A percentile compares a stretch with the other conserved stretches of the same genome.
Evolutionary conservation across 805 yeast species (phyloP).

Genomic region (Schizosaccharomyces osmophilus): DNA sequence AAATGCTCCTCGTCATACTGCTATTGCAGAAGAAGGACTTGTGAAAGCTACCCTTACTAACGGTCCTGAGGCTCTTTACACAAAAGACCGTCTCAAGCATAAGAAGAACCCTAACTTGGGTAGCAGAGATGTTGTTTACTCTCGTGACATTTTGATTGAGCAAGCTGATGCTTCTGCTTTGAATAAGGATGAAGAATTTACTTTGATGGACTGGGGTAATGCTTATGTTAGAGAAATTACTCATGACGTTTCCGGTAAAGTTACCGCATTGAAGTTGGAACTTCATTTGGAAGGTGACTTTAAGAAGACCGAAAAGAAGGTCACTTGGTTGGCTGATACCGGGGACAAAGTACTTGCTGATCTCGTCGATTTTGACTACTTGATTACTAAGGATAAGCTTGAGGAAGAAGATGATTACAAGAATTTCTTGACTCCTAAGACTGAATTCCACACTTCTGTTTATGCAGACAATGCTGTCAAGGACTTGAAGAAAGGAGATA

Average conservation of each 20-base stretch:
- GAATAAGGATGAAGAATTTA: conserved; percentile 69
- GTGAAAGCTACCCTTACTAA: conserved; percentile 39
- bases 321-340: conserved; percentile 84
- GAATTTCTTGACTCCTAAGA: conserved; percentile 67
- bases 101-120: conserved; percentile 89
- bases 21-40: conserved; percentile 28
- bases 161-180: conserved; percentile 62
- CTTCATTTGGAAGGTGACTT: conserved; percentile 87
- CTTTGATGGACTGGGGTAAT: conserved; percentile 99
- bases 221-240: conserved; percentile 48
- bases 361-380: conserved; percentile 76
- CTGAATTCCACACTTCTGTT: conserved; percentile 62
- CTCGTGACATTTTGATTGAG: conserved; percentile 45
- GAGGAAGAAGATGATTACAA: conserved; percentile 87
- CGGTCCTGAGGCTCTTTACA: conserved; percentile 38
- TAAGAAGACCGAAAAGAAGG: conserved; percentile 82
- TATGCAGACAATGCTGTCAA: conserved; percentile 59
- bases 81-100: conserved; percentile 71
- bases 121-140: conserved; percentile 46
- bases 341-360: conserved; percentile 47
- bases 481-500: conserved; percentile 57
- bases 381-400: conserved; percentile 80
- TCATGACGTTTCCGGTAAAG: conserved; percentile 29
- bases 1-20: conserved; percentile 83
- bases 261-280: conserved; percentile 44